Evolutionary conservation across 2,329 filamentous ascomycete genomes (phyloP).

Genomic region (Metarhizium robertsii): DNA sequence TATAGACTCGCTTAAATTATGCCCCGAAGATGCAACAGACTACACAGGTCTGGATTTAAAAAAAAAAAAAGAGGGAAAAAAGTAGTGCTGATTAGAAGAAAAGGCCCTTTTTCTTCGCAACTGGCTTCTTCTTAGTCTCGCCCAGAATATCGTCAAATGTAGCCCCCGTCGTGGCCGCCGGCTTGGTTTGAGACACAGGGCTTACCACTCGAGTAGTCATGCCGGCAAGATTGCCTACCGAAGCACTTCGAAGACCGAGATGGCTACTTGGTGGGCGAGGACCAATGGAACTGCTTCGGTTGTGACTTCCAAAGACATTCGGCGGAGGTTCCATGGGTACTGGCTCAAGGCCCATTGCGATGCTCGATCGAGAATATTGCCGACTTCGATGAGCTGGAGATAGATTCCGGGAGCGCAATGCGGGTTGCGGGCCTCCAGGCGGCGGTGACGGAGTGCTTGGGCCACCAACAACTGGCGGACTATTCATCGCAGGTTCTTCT

Average conservation of each 20-base stretch:
- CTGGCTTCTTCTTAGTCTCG: conserved; percentile 18
- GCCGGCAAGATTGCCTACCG: conserved; percentile 25
- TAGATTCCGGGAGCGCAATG: conserved; percentile 28
- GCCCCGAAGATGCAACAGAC: neutral
- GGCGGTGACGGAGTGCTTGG: conserved; percentile 19
- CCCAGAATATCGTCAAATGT: conserved; percentile 42
- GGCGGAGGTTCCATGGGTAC: conserved; percentile 29
- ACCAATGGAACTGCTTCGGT: conserved; percentile 27
- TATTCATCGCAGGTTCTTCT: conserved; percentile 16
- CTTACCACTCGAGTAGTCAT: conserved; percentile 11
- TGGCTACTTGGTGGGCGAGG: conserved; percentile 23
- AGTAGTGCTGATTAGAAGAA: conserved; percentile 22
- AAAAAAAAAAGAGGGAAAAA: neutral
- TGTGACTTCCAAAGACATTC: conserved; percentile 15
- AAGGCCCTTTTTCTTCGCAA: conserved; percentile 30
- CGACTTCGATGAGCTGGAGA: conserved; percentile 25
- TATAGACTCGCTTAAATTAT: neutral
- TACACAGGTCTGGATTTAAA: neutral
- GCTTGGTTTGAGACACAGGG: conserved; percentile 11
- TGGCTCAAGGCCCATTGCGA: conserved; percentile 33
- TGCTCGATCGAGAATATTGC: conserved; percentile 31
- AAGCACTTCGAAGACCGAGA: conserved; percentile 22
- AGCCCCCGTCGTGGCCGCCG: conserved; percentile 20
- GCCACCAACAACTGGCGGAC: conserved; percentile 10
- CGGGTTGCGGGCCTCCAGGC: conserved; percentile 13